phyloP scores from a whole-genome alignment of 805 yeast genomes.

The Saturnispora gosingensis region DNA sequence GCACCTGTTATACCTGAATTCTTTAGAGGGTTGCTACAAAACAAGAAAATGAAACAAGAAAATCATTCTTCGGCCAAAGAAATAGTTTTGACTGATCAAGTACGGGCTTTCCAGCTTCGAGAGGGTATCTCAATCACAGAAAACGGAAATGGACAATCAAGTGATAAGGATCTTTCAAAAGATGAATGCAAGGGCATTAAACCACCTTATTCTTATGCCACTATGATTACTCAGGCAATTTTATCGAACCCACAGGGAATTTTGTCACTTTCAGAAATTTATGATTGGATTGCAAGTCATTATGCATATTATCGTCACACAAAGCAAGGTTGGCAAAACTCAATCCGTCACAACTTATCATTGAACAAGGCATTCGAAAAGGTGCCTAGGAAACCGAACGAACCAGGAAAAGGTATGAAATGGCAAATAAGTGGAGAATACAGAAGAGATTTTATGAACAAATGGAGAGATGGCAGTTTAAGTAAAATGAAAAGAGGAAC shows the following conservation, averaged over 20 bases:
- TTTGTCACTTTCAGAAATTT: constrained; percentile 82
- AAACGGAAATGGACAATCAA: constrained; percentile 9
- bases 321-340: constrained; percentile 97
- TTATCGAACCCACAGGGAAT: constrained; percentile 81
- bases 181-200: constrained; percentile 90
- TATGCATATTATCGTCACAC: constrained; percentile 89
- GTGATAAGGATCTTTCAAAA: constrained; percentile 56
- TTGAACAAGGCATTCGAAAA: constrained; percentile 95
- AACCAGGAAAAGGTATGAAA: constrained; percentile 98
- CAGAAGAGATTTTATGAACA: constrained; percentile 72
- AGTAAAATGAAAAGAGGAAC: constrained; percentile 72
- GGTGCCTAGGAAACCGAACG: constrained; percentile 90
- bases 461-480: constrained; percentile 68
- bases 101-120: constrained; percentile 38
- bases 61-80: not conserved
- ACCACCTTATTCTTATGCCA: constrained; percentile 95
- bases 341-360: constrained; percentile 90
- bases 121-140: constrained; percentile 8
- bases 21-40: constrained; percentile 31
- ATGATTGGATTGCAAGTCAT: constrained; percentile 78
- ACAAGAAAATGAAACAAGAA: constrained; percentile 14
- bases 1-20: constrained; percentile 55
- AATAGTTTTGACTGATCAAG: constrained; percentile 11
- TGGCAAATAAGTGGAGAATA: constrained; percentile 91
- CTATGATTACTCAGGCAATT: constrained; percentile 97